phyloP scores from a whole-genome alignment of 768 basidiomycete species.

The Lentinus brumalis region DNA sequence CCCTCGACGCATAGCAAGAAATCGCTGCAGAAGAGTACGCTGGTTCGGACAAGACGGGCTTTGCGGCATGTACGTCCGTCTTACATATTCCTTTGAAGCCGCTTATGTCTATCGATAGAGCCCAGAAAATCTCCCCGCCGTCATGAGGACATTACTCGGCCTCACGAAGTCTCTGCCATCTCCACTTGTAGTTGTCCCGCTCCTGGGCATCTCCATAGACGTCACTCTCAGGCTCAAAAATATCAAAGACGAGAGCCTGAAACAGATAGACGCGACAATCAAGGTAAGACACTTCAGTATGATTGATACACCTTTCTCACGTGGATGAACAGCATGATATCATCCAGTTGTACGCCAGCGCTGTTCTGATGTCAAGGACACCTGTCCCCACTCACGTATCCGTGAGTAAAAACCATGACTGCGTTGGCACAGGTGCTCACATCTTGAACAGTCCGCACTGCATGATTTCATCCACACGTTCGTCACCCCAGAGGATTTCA shows the following conservation, averaged over 20 bases:
- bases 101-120: conserved; percentile 24
- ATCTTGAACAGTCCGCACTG: conserved; percentile 45
- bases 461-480: conserved; percentile 61
- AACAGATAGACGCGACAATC: conserved; percentile 44
- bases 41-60: conserved; percentile 65
- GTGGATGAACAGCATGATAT: conserved; percentile 51
- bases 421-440: conserved; percentile 16
- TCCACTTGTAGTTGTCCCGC: conserved; percentile 42
- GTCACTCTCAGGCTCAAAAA: conserved; percentile 71
- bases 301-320: background rate
- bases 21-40: conserved; percentile 59
- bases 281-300: conserved; percentile 41
- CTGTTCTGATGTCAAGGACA: conserved; percentile 69
- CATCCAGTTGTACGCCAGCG: conserved; percentile 55
- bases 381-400: conserved; percentile 58
- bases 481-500: conserved; percentile 54
- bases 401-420: conserved; percentile 39
- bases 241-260: conserved; percentile 45
- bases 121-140: conserved; percentile 45
- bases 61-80: conserved; percentile 57
- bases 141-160: conserved; percentile 57
- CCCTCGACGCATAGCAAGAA: conserved; percentile 54
- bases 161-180: conserved; percentile 51
- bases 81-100: background rate
- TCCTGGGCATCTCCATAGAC: conserved; percentile 71